These are phyloP conservation scores for Diplotaxis tenuifolia DNA, from an alignment of 345 rosid genomes.

Conservation along the genomic window DNA sequence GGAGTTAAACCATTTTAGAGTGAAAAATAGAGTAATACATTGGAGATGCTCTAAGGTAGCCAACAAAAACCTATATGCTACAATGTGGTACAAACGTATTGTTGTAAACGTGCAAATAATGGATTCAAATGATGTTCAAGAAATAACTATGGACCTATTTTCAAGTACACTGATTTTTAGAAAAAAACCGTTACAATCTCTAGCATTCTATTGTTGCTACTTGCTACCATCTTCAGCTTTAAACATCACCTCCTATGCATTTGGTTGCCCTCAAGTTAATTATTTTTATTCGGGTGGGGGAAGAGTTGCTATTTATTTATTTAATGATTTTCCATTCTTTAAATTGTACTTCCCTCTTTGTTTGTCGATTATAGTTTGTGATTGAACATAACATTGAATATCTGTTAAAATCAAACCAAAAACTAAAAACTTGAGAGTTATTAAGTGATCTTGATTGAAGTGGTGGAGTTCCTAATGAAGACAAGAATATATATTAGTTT, in stretches of 20 bases:
- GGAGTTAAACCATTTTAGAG: too few species aligned
- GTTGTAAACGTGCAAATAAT: too few species aligned
- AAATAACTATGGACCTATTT: too few species aligned
- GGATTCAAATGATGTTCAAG: too few species aligned
- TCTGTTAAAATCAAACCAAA: not conserved
- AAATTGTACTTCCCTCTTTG: not conserved
- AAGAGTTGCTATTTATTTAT: not conserved
- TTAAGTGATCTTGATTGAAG: conserved; percentile 23
- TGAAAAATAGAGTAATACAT: too few species aligned
- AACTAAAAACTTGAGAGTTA: not conserved
- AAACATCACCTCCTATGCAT: conserved; percentile 30
- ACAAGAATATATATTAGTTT: not conserved
- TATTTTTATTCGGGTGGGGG: not conserved
- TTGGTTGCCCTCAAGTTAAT: not conserved
- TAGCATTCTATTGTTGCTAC: conserved; percentile 25
- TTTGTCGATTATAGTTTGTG: not conserved
- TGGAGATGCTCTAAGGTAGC: too few species aligned
- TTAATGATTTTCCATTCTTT: not conserved
- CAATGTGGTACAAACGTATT: too few species aligned
- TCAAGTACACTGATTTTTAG: too few species aligned
- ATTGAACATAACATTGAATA: not conserved
- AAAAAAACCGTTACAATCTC: too few species aligned
- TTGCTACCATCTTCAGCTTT: conserved; percentile 66
- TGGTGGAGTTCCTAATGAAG: conserved; percentile 1
- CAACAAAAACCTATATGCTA: too few species aligned